Conservation (phyloP, 108 stramenopile genomes). For the Nannochloropsis granulata region DNA sequence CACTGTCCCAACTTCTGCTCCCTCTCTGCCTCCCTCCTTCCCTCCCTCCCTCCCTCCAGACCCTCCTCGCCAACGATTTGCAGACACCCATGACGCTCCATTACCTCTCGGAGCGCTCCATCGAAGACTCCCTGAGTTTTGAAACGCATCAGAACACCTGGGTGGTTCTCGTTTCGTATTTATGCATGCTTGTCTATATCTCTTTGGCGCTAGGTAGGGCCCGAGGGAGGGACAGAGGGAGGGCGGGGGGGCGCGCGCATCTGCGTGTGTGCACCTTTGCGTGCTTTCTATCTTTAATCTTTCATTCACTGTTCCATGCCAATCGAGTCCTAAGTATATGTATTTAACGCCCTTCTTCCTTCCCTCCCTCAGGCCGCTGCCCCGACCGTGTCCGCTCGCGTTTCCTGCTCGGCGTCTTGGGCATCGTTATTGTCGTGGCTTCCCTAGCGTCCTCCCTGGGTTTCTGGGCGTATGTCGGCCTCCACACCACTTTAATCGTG, state of each 20-base stretch:
- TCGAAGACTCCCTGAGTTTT: slow-evolving; percentile 20
- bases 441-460: slow-evolving; percentile 14
- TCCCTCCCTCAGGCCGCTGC: neutral
- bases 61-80: slow-evolving; percentile 12
- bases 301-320: too few species aligned
- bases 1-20: too few species aligned
- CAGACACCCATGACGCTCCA: slow-evolving; percentile 22
- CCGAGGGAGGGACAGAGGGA: neutral
- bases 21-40: too few species aligned
- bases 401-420: slow-evolving; percentile 19
- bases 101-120: slow-evolving; percentile 33
- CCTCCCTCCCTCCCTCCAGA: neutral
- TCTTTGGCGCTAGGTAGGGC: slow-evolving; percentile 17
- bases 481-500: slow-evolving; percentile 32
- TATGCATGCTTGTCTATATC: slow-evolving; percentile 36
- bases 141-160: slow-evolving; percentile 33
- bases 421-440: slow-evolving; percentile 24
- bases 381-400: slow-evolving; percentile 12
- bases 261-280: neutral
- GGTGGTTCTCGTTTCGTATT: slow-evolving; percentile 21
- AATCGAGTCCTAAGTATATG: neutral
- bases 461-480: neutral
- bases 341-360: neutral
- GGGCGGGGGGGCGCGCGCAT: neutral
- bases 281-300: neutral